These are phyloP conservation scores for Epichloe amarillans DNA, from an alignment of 2,329 filamentous ascomycete species.

Conservation along the genomic window DNA sequence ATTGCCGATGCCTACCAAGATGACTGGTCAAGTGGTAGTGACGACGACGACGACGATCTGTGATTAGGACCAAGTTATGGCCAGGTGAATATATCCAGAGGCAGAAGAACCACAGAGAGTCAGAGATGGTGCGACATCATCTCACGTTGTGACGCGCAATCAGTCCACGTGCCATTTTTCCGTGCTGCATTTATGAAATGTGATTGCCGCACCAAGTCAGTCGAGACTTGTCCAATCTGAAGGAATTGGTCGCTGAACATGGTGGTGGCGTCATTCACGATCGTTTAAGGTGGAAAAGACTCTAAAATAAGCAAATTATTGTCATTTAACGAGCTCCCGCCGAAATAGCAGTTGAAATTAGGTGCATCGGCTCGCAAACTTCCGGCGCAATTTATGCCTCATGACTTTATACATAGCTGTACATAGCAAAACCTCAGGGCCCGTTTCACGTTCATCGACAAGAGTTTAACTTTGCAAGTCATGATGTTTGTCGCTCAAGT, in stretches of 20 bases:
- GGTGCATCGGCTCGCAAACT: background rate
- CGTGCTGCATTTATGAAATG: background rate
- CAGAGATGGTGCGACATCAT: background rate
- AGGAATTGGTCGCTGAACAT: background rate
- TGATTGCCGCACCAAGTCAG: background rate
- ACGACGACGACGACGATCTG: conserved; percentile 52
- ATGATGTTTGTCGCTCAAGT: background rate
- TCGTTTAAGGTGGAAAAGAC: background rate
- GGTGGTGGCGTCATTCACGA: background rate
- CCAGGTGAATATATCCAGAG: background rate
- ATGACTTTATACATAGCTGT: background rate
- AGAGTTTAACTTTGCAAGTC: background rate
- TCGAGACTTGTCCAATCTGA: background rate
- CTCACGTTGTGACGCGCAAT: background rate
- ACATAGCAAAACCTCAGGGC: background rate
- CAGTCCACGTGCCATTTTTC: background rate
- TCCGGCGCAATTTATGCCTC: background rate
- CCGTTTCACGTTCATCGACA: conserved; percentile 1
- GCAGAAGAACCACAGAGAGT: background rate
- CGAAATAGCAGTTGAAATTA: background rate
- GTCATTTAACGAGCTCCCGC: background rate
- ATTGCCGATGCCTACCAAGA: conserved; percentile 83
- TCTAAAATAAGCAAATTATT: background rate
- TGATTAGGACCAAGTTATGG: conserved; percentile 2
- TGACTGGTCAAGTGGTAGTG: conserved; percentile 69